phyloP scores from a whole-genome alignment of 2,329 filamentous ascomycete species.

The Lasiodiplodia theobromae region DNA sequence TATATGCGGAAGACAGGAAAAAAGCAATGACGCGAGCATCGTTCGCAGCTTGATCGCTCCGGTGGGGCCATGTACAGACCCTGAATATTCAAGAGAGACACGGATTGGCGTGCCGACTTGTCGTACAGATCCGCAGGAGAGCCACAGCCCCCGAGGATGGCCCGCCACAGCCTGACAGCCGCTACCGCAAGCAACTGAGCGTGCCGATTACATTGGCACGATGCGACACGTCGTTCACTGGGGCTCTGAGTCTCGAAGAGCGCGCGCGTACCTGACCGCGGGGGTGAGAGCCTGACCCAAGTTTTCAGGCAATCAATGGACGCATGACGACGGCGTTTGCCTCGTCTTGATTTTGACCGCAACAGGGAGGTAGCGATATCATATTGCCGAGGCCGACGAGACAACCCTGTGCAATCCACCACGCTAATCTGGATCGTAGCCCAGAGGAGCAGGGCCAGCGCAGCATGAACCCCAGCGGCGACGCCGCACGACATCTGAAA shows the following conservation, averaged over 20 bases:
- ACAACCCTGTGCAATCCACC: constrained; percentile 2
- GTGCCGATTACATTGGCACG: not conserved
- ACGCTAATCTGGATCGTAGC: constrained; percentile 3
- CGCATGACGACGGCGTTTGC: constrained; percentile 13
- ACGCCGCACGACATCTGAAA: constrained; percentile 8
- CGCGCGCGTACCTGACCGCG: constrained; percentile 4
- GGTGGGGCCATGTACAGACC: constrained; percentile 14
- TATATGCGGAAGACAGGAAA: not conserved
- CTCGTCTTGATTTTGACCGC: constrained; percentile 4
- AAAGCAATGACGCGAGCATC: not conserved
- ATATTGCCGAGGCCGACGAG: constrained; percentile 4
- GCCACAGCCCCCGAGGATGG: not conserved
- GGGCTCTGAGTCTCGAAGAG: not conserved
- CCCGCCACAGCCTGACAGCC: not conserved
- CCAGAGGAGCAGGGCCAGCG: not conserved
- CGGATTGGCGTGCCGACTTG: not conserved
- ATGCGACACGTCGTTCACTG: constrained; percentile 12
- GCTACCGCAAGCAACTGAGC: not conserved
- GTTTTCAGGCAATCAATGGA: constrained; percentile 8
- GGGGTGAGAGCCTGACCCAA: constrained; percentile 7
- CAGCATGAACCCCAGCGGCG: constrained; percentile 13
- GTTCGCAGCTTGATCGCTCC: not conserved
- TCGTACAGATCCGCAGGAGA: constrained; percentile 8
- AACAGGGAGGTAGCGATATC: not conserved
- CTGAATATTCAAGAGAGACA: constrained; percentile 21